Percentiles rank a stretch among this genome's conserved stretches.
phyloP scores from a whole-genome alignment of 352 stramenopile species.

The Phytophthora brassicae region DNA sequence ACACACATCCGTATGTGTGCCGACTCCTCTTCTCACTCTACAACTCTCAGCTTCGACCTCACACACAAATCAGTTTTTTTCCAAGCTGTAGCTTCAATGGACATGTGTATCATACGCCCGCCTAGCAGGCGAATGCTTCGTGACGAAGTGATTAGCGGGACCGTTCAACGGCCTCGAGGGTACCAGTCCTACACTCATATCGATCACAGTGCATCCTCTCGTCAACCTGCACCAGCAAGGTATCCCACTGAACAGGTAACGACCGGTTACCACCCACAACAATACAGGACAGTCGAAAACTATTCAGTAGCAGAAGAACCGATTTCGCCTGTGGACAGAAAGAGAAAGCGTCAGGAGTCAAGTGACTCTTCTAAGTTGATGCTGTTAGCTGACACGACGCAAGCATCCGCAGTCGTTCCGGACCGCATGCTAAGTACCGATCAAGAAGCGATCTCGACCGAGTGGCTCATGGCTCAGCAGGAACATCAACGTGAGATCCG shows the following conservation, averaged over 20 bases:
- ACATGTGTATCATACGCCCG: background rate
- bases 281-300: background rate
- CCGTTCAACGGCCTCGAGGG: background rate
- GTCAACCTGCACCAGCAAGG: too few species aligned
- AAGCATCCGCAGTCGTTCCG: background rate
- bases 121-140: background rate
- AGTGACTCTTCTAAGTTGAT: background rate
- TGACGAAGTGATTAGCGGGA: background rate
- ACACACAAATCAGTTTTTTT: background rate
- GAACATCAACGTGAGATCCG: conserved; percentile 3
- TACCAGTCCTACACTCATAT: background rate
- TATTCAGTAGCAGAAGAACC: background rate
- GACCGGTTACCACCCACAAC: too few species aligned
- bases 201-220: background rate
- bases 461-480: conserved; percentile 4
- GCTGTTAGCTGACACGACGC: conserved; percentile 3
- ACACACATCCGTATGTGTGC: background rate
- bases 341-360: conserved; percentile 10
- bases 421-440: background rate
- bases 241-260: background rate
- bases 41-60: background rate
- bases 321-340: background rate
- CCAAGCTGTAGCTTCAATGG: background rate
- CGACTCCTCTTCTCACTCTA: background rate
- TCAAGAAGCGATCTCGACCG: background rate